phyloP scores from a whole-genome alignment of 1,284 basidiomycete genomes.

The Trichosporon faecale region DNA sequence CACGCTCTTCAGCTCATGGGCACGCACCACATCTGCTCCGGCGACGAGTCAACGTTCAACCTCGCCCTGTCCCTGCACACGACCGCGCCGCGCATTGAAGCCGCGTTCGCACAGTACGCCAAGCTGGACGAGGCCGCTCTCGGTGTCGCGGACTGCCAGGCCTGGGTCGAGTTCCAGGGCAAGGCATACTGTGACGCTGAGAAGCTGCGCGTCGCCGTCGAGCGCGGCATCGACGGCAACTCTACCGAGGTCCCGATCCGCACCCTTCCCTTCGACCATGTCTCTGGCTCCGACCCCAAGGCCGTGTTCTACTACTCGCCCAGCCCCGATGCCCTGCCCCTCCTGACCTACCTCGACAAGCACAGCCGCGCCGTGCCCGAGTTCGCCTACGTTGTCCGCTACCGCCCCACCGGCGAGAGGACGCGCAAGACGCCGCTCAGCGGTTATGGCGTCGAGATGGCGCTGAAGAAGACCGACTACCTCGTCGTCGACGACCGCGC shows the following conservation, averaged over 20 bases:
- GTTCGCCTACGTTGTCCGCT: conserved; percentile 72
- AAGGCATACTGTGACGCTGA: conserved; percentile 69
- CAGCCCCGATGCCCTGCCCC: conserved; percentile 59
- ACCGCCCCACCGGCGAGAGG: conserved; percentile 53
- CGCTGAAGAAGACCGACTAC: conserved; percentile 97
- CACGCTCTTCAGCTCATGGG: conserved; percentile 31
- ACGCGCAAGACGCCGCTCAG: conserved; percentile 57
- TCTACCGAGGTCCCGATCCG: conserved; percentile 51
- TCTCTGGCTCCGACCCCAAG: conserved; percentile 55
- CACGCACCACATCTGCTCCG: conserved; percentile 30
- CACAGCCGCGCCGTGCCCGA: conserved; percentile 55
- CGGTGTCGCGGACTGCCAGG: conserved; percentile 60
- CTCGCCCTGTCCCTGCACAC: conserved; percentile 44
- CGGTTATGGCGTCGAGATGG: conserved; percentile 87
- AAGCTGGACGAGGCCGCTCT: conserved; percentile 59
- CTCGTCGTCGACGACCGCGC: conserved; percentile 82
- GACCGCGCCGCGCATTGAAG: conserved; percentile 45
- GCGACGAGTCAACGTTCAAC: conserved; percentile 54
- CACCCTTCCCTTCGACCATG: conserved; percentile 66
- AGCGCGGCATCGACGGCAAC: conserved; percentile 55
- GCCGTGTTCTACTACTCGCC: conserved; percentile 71
- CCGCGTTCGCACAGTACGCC: conserved; percentile 49
- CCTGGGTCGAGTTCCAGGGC: conserved; percentile 87
- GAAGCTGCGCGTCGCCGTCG: conserved; percentile 60
- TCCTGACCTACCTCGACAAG: conserved; percentile 64